Evolutionary conservation across 306 rosid species (phyloP), one percentile per base, ranked within the genome.

Genomic region (Corylus avellana): DNA sequence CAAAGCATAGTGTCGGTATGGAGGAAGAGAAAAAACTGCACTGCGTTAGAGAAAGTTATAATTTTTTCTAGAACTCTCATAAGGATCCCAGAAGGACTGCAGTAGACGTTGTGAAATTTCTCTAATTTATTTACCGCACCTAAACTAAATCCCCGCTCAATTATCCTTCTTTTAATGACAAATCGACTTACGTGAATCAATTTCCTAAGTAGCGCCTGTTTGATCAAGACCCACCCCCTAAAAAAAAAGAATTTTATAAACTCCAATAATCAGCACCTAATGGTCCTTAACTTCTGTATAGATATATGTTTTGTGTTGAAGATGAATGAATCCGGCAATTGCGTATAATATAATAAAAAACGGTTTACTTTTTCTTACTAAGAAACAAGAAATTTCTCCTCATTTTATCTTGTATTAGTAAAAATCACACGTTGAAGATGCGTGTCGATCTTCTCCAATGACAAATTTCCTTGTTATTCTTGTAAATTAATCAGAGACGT

Each of bases 231-330:
- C 42, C 0, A 37, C 2, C 3, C 22, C 22, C 22, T 0, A 32
- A 32, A 32, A 32, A 32, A 32, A 32, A 37, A 58, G 1, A 58
- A 27, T 37, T 37, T 37, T 0, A 37, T 37, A 37, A 4, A 37
- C 64, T 8, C 29, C 49, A 32, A 67, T 29, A 62, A 14, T 12
- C 18, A 16, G 14, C 72, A 77, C 74, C 75, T 67, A 77, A 57
- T 57, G 50, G 81, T 82, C 78, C 64, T 58, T 11, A 48, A 48
- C 42, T 37, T 37, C 42, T 37, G 35, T 32, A 1, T 32, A 32
- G 35, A 32, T 2, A 32, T 32, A 32, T 32, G 35, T 32, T 37
- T 37, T 37, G 42, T 37, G 42, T 37, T 37, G 42, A 37, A 5
- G 5, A 37, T 37, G 5, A 37, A 37, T 37, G 42, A 37, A 37